Conservation (phyloP, 805 yeast genomes). For the Candida vartiovaarae region DNA sequence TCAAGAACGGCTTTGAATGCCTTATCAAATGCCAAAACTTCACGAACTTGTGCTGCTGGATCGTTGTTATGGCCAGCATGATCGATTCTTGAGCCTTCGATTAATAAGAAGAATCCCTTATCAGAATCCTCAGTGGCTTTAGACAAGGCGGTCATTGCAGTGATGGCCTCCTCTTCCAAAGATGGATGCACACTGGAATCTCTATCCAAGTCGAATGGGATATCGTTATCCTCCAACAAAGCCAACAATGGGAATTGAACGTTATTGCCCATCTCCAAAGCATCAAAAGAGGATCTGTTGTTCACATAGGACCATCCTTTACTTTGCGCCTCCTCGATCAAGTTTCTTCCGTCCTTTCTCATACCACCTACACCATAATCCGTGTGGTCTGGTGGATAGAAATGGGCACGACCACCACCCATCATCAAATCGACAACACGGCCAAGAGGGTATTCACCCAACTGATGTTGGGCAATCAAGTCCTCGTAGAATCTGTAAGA, state of each 20-base stretch:
- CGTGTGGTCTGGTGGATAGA: conserved; percentile 40
- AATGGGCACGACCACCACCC: conserved; percentile 90
- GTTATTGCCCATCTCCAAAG: conserved; percentile 47
- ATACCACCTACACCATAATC: conserved; percentile 40
- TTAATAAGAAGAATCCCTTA: conserved; percentile 76
- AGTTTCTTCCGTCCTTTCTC: conserved; percentile 62
- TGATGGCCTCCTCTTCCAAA: conserved; percentile 66
- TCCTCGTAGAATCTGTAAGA: conserved; percentile 73
- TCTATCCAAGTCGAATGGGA: conserved; percentile 83
- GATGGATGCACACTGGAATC: conserved; percentile 58
- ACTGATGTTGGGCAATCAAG: conserved; percentile 78
- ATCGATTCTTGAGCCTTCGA: conserved; percentile 92
- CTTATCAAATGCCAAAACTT: conserved; percentile 79
- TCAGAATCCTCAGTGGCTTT: conserved; percentile 67
- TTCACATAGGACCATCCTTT: conserved; percentile 64
- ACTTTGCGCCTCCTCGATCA: conserved; percentile 53
- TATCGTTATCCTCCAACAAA: conserved; percentile 65
- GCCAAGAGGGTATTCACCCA: conserved; percentile 79
- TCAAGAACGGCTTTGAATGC: conserved; percentile 71
- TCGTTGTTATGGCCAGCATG: conserved; percentile 94
- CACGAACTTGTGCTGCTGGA: conserved; percentile 91
- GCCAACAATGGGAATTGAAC: conserved; percentile 74
- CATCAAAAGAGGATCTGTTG: conserved; percentile 52
- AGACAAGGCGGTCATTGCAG: conserved; percentile 64
- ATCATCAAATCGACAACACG: conserved; percentile 74